phyloP scores from a whole-genome alignment of 768 basidiomycete genomes.

The Tephrocybe sp. region DNA sequence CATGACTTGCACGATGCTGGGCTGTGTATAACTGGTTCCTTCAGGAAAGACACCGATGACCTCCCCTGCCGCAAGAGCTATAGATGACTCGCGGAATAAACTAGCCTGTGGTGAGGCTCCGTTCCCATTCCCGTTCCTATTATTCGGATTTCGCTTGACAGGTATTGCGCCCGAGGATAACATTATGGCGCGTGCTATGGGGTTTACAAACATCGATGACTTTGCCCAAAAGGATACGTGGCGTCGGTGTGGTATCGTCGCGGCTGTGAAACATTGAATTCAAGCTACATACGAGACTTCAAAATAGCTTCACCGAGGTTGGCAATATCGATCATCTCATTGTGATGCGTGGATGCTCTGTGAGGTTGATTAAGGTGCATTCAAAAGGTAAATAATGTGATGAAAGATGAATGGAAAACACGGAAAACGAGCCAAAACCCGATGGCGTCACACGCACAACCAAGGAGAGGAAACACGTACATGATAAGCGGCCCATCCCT shows the following conservation, averaged over 20 bases:
- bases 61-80: conserved; percentile 50
- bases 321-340: conserved; percentile 67
- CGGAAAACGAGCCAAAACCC: too few species aligned
- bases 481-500: conserved; percentile 59
- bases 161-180: conserved; percentile 70
- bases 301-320: conserved; percentile 33
- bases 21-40: conserved; percentile 53
- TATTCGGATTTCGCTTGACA: conserved; percentile 63
- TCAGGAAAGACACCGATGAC: conserved; percentile 73
- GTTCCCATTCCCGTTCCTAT: conserved; percentile 13
- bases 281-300: too few species aligned
- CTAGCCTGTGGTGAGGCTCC: conserved; percentile 34
- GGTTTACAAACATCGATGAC: conserved; percentile 63
- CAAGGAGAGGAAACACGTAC: conserved; percentile 32
- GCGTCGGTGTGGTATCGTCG: conserved; percentile 58
- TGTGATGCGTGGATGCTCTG: conserved; percentile 64
- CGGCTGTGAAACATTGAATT: too few species aligned
- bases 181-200: conserved; percentile 49
- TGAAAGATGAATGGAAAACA: neutral
- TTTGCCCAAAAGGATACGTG: conserved; percentile 73
- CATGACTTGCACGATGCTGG: conserved; percentile 46
- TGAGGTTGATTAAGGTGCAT: neutral
- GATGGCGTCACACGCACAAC: too few species aligned
- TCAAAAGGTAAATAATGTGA: neutral
- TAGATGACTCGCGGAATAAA: conserved; percentile 57